These are phyloP conservation scores for Leishmania braziliensis DNA, from an alignment of 208 protist genomes.

Conservation along the genomic window DNA sequence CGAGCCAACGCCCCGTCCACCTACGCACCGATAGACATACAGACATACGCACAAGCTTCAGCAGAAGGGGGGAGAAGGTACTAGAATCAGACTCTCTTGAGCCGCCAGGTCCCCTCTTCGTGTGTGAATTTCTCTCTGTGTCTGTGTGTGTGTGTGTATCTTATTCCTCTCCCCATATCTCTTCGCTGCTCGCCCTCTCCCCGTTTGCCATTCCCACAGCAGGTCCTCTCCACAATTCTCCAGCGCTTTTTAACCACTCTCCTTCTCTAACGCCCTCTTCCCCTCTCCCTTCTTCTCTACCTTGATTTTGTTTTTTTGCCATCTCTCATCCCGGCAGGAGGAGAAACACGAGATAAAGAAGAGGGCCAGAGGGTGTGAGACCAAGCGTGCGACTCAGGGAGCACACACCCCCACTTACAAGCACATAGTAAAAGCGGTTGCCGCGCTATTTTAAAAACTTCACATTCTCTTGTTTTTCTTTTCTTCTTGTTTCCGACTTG, in stretches of 20 bases:
- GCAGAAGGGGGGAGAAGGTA: neutral
- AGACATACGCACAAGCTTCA: neutral
- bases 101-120: neutral
- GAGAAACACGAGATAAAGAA: neutral
- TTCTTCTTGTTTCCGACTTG: neutral
- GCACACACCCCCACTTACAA: neutral
- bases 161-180: constrained; percentile 1
- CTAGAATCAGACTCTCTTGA: constrained; percentile 1
- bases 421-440: neutral
- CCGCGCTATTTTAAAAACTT: neutral
- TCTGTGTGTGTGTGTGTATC: constrained; percentile 17
- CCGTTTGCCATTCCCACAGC: neutral
- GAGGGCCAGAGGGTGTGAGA: constrained; percentile 2
- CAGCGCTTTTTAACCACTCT: neutral
- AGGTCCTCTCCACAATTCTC: neutral
- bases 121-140: neutral
- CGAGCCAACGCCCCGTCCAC: neutral
- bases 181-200: neutral
- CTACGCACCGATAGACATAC: neutral
- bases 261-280: constrained; percentile 6
- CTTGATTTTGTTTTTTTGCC: neutral
- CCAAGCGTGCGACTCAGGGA: constrained; percentile 2
- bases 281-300: neutral
- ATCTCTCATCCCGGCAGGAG: neutral
- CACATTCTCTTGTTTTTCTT: neutral